Evolutionary conservation across 768 basidiomycete species (phyloP), one percentile per base, ranked within the genome.

Genomic region (Lactifluus volemus): DNA sequence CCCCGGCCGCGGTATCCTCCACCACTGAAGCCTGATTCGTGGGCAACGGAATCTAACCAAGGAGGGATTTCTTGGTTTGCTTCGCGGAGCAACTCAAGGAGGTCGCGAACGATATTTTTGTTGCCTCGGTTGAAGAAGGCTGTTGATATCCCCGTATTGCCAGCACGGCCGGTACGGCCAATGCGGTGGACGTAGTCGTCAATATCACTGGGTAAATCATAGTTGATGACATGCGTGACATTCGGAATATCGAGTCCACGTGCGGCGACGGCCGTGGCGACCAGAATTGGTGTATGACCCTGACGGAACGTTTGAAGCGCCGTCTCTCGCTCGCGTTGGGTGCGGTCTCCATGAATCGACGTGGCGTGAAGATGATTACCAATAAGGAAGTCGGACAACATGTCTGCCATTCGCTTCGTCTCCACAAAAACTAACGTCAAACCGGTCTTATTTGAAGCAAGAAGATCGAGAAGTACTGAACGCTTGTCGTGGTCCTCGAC

Each of bases 171-270:
- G 14, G 94, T 96, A 79, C 94, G 89, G 79, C 93, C 93, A 68
- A 95, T 96, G 70, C 93, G 94, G 72, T 98, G 95, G 49, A 98
- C 95, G 75, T 98, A 99, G 74, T 99, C 97, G 70, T 98, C 97
- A 65, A 99, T 95, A 76, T 98, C 97, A 63, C 89, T 89, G 12
- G 97, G 97, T 5, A 99, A 80, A 72, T 98, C 97, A 74, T 98
- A 98, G 74, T 98, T 96, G 78, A 98, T 81, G 70, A 99, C 97
- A 72, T 98, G 97, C 15, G 91, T 97, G 70, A 99, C 97, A 74
- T 99, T 97, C 64, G 97, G 97, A 68, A 99, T 98, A 75, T 99
- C 97, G 67, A 99, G 84, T 70, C 97, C 97, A 78, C 97, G 93
- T 59, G 97, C 97, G 38, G 97, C 97, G 59, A 99, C 97, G 54